A percentile compares a stretch with the other conserved stretches of the same genome.
Conservation (phyloP, 2,329 filamentous ascomycete species). For the Magnaporthiopsis poae region DNA sequence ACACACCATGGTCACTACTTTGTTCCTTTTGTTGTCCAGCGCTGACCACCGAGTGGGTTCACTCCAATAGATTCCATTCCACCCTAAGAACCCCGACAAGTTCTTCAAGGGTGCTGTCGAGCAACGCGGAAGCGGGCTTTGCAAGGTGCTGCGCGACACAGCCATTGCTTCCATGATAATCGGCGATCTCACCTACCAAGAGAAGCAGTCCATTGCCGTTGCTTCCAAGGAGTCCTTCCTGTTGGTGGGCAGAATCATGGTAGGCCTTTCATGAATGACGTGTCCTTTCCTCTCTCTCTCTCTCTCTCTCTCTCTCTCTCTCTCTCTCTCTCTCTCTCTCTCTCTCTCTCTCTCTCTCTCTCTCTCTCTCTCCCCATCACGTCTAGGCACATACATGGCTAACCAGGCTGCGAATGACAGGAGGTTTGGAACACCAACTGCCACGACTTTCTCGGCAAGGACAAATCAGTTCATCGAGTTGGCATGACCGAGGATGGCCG, state of each 20-base stretch:
- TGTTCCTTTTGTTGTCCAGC: not conserved
- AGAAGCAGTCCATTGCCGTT: not conserved
- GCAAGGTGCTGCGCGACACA: not conserved
- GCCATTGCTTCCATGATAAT: not conserved
- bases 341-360: too few relatives aligned
- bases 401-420: not conserved
- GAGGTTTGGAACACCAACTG: conserved; percentile 5
- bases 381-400: not conserved
- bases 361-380: too few relatives aligned
- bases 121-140: not conserved
- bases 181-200: not conserved
- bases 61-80: not conserved
- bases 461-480: not conserved
- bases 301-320: too few relatives aligned
- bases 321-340: too few relatives aligned
- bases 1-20: not conserved
- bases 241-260: not conserved
- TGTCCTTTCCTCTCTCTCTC: too few relatives aligned
- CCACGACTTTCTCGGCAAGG: conserved; percentile 2
- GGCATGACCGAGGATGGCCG: not conserved
- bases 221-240: not conserved
- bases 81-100: not conserved
- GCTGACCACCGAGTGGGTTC: conserved; percentile 12
- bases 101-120: not conserved
- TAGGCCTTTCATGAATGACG: not conserved